These are phyloP conservation scores for Yarrowia sp. DNA, from an alignment of 805 yeast genomes.

Conservation along the genomic window DNA sequence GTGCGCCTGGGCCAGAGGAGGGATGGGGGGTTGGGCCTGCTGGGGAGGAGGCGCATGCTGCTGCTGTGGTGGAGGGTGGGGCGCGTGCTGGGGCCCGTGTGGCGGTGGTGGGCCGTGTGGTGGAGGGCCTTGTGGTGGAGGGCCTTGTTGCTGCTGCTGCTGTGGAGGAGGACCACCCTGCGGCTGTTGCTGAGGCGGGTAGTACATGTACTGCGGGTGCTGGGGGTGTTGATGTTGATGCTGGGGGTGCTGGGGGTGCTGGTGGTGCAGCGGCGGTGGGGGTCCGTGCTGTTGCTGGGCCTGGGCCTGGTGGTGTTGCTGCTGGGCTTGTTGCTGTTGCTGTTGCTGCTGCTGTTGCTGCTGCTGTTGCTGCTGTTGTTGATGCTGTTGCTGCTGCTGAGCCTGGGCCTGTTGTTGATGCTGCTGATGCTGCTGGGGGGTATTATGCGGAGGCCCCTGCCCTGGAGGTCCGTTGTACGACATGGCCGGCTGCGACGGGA, in stretches of 20 bases:
- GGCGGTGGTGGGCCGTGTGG: constrained; percentile 9
- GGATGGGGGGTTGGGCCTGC: constrained; percentile 18
- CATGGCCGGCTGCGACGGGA: neutral
- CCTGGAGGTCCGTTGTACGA: constrained; percentile 35
- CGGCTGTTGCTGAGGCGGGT: neutral
- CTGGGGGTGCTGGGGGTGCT: constrained; percentile 11
- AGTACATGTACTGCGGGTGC: constrained; percentile 33
- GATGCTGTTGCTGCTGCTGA: neutral
- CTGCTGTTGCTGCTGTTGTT: neutral
- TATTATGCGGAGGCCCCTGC: constrained; percentile 18
- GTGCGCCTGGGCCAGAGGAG: constrained; percentile 40
- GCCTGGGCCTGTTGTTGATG: neutral
- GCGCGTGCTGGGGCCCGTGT: neutral
- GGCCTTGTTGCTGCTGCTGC: constrained; percentile 4
- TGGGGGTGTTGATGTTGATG: constrained; percentile 24
- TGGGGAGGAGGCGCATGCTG: constrained; percentile 20
- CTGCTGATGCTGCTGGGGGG: constrained; percentile 6
- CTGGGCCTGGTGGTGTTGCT: neutral
- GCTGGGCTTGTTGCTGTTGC: neutral
- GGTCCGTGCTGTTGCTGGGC: neutral
- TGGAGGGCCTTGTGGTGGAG: neutral
- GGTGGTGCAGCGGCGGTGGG: neutral
- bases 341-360: neutral
- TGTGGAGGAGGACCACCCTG: constrained; percentile 1
- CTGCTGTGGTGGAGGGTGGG: constrained; percentile 3